Evolutionary conservation across 345 rosid genomes (phyloP).

Genomic region (Garcia nutans): DNA sequence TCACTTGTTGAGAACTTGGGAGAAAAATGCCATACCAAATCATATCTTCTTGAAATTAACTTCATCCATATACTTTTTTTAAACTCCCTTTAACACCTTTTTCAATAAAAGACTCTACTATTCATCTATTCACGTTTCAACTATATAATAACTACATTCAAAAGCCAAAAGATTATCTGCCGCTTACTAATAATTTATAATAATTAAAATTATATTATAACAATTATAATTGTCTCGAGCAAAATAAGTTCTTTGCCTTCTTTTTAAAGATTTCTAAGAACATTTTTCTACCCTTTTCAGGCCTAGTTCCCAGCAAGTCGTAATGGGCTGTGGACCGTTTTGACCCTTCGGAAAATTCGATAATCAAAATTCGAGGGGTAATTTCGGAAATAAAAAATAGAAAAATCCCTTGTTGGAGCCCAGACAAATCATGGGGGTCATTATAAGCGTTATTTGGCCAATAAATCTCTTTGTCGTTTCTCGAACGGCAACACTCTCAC

Average conservation of each 20-base stretch:
- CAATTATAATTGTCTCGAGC: background rate
- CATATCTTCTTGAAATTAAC: conserved; percentile 17
- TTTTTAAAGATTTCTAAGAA: conserved; percentile 2
- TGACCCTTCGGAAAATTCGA: too few relatives aligned
- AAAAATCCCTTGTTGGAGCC: conserved; percentile 17
- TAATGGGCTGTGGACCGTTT: background rate
- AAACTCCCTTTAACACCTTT: conserved; percentile 1
- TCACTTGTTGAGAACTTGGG: background rate
- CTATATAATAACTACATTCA: background rate
- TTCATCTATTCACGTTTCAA: background rate
- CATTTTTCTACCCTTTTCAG: background rate
- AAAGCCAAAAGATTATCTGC: background rate
- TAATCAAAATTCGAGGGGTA: conserved; percentile 15
- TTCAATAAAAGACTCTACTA: conserved; percentile 4
- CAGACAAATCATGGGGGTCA: conserved; percentile 45
- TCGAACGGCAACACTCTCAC: conserved; percentile 20
- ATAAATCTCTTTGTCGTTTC: conserved; percentile 48
- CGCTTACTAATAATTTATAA: too few relatives aligned
- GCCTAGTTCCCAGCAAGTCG: background rate
- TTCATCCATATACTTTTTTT: conserved; percentile 5
- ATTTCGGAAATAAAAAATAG: conserved; percentile 8
- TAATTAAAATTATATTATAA: too few relatives aligned
- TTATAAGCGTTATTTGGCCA: conserved; percentile 37
- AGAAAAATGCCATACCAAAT: background rate
- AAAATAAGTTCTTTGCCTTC: background rate